These are phyloP conservation scores for Urostyla sp. DNA, from an alignment of 73 alveolate species.

Conservation along the genomic window DNA sequence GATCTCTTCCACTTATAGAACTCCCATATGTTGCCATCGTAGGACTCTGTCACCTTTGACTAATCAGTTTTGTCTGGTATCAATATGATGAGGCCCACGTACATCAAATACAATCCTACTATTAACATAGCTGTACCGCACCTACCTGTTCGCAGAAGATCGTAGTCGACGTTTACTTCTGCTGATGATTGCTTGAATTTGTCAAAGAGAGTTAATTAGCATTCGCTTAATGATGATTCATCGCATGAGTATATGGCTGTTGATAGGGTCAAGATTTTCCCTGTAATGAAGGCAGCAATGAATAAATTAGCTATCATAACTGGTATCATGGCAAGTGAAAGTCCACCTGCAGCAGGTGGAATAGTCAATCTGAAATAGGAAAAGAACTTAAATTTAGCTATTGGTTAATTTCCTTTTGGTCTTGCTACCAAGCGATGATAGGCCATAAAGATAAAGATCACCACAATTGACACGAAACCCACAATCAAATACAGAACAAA, in stretches of 20 bases:
- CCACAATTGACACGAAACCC: conserved; percentile 76
- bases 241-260: conserved; percentile 61
- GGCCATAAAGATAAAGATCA: conserved; percentile 66
- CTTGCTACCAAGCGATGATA: conserved; percentile 71
- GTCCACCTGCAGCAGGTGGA: conserved; percentile 78
- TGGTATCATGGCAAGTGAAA: conserved; percentile 72
- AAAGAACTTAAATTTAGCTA: conserved; percentile 73
- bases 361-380: conserved; percentile 74
- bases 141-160: conserved; percentile 79
- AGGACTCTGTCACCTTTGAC: conserved; percentile 72
- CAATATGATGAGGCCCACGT: conserved; percentile 73
- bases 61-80: conserved; percentile 72
- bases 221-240: conserved; percentile 46
- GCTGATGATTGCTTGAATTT: conserved; percentile 58
- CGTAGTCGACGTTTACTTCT: conserved; percentile 63
- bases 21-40: conserved; percentile 91
- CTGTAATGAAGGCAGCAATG: conserved; percentile 73
- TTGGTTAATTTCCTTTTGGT: conserved; percentile 49
- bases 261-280: conserved; percentile 61
- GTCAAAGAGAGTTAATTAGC: conserved; percentile 69
- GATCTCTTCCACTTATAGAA: conserved; percentile 83
- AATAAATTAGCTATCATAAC: conserved; percentile 47
- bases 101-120: conserved; percentile 75
- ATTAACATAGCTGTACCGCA: conserved; percentile 75
- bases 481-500: conserved; percentile 81